Conservation (phyloP, 1,284 basidiomycete species). For the Testicularia cyperi region DNA sequence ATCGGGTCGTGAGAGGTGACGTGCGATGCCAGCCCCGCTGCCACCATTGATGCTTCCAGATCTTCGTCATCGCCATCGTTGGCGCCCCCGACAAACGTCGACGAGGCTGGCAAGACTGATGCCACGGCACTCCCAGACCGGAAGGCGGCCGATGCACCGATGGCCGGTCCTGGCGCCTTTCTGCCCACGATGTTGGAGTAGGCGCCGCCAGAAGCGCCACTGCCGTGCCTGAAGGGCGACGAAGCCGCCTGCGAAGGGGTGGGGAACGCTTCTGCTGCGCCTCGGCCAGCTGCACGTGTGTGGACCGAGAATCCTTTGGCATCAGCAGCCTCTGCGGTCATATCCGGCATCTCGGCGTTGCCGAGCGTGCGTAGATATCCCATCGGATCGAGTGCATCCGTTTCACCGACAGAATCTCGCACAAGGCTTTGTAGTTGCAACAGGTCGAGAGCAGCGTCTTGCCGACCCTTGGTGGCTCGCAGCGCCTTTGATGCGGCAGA, state of each 20-base stretch:
- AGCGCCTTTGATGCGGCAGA: slow-evolving; percentile 26
- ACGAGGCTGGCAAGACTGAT: slow-evolving; percentile 40
- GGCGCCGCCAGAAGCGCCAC: slow-evolving; percentile 1
- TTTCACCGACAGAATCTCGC: slow-evolving; percentile 19
- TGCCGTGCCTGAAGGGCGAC: not conserved
- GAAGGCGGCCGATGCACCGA: slow-evolving; percentile 24
- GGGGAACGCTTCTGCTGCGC: slow-evolving; percentile 16
- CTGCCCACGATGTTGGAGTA: slow-evolving; percentile 26
- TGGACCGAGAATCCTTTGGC: slow-evolving; percentile 12
- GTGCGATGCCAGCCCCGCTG: slow-evolving; percentile 12
- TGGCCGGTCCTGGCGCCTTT: slow-evolving; percentile 8
- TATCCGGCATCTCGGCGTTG: slow-evolving; percentile 13
- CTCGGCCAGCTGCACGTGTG: slow-evolving; percentile 7
- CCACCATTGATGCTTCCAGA: too few relatives aligned
- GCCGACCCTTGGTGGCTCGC: slow-evolving; percentile 47
- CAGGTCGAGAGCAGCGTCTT: slow-evolving; percentile 54
- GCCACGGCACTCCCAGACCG: slow-evolving; percentile 18
- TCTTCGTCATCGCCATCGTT: slow-evolving; percentile 11
- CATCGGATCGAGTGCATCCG: slow-evolving; percentile 51
- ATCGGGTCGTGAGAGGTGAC: slow-evolving; percentile 22
- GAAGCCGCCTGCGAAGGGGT: slow-evolving; percentile 21
- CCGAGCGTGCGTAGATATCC: slow-evolving; percentile 16
- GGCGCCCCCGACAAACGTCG: slow-evolving; percentile 11
- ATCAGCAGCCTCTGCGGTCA: slow-evolving; percentile 13
- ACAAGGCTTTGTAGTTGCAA: slow-evolving; percentile 44